These are phyloP conservation scores for Clavispora fructus DNA, from an alignment of 805 yeast genomes.

Conservation along the genomic window DNA sequence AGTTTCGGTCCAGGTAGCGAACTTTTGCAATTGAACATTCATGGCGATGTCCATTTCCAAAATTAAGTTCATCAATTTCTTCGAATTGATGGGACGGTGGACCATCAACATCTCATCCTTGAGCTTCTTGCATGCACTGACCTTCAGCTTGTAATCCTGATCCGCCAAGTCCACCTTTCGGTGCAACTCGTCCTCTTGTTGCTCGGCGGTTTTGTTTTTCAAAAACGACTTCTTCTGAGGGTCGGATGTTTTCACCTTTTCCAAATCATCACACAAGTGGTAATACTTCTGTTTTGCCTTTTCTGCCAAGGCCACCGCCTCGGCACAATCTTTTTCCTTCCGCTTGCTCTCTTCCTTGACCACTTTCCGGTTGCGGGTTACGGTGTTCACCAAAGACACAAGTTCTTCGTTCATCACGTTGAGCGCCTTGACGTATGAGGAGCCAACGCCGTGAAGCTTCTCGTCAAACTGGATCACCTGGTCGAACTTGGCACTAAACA, in stretches of 20 bases:
- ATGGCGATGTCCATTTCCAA: conserved; percentile 87
- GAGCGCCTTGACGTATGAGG: conserved; percentile 72
- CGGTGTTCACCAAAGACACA: conserved; percentile 60
- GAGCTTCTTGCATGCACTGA: conserved; percentile 62
- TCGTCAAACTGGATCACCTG: conserved; percentile 75
- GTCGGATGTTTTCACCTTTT: conserved; percentile 72
- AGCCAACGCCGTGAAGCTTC: conserved; percentile 59
- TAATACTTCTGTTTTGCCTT: conserved; percentile 76
- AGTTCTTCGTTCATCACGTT: conserved; percentile 85
- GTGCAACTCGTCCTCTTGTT: conserved; percentile 84
- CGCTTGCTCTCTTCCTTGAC: conserved; percentile 78
- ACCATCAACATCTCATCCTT: conserved; percentile 67
- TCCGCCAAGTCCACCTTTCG: conserved; percentile 81
- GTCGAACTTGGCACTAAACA: conserved; percentile 63
- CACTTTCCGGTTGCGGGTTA: conserved; percentile 67
- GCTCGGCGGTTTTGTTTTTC: conserved; percentile 73
- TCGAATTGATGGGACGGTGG: conserved; percentile 73
- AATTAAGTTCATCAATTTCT: conserved; percentile 67
- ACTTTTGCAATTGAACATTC: conserved; percentile 82
- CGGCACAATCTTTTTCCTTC: conserved; percentile 79
- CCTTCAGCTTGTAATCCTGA: conserved; percentile 76
- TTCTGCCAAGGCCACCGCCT: conserved; percentile 77
- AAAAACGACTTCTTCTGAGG: conserved; percentile 80
- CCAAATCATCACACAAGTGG: conserved; percentile 80
- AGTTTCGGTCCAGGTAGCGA: conserved; percentile 82